Evolutionary conservation across 345 rosid species (phyloP).

Genomic region (Arabidopsis thaliana): TAIR10.1 NC_003075.7:18298001-18298500

Average conservation of each 20-base stretch:
- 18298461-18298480: slow-evolving; percentile 54
- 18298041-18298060: slow-evolving; percentile 80
- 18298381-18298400: slow-evolving; percentile 99
- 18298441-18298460: slow-evolving; percentile 82
- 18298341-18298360: slow-evolving; percentile 94
- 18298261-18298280: background rate
- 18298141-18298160: slow-evolving; percentile 86
- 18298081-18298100: background rate
- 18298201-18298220: slow-evolving; percentile 69
- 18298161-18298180: slow-evolving; percentile 90
- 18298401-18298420: slow-evolving; percentile 94
- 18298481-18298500: slow-evolving; percentile 56
- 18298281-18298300: slow-evolving; percentile 2
- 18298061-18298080: background rate
- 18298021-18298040: slow-evolving; percentile 92
- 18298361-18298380: slow-evolving; percentile 88
- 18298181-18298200: slow-evolving; percentile 71
- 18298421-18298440: slow-evolving; percentile 79
- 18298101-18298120: background rate
- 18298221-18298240: slow-evolving; percentile 78
- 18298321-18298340: slow-evolving; percentile 58
- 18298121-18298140: slow-evolving; percentile 51
- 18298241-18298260: slow-evolving; percentile 41
- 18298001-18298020: slow-evolving; percentile 61
- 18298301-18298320: slow-evolving; percentile 10